Conservation (phyloP, 495 filamentous ascomycete genomes). For the Xylaria cubensis region DNA sequence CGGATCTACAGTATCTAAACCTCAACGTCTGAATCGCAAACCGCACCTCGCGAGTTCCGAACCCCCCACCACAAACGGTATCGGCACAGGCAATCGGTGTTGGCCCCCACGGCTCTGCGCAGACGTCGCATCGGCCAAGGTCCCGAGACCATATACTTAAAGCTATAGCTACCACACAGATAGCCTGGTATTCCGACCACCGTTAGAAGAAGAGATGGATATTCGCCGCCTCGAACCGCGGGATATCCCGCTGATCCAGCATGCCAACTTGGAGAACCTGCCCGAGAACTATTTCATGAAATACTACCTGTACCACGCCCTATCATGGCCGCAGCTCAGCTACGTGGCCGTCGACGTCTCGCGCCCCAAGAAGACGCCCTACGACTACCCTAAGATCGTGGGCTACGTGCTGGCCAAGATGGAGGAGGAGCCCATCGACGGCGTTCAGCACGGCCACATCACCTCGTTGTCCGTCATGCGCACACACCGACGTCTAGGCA, state of each 20-base stretch:
- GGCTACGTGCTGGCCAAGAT: slow-evolving; percentile 99
- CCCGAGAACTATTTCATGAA: slow-evolving; percentile 99
- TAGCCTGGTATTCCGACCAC: neutral
- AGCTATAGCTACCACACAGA: neutral
- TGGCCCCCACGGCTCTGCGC: neutral
- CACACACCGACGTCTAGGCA: slow-evolving; percentile 86
- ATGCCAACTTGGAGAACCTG: slow-evolving; percentile 97
- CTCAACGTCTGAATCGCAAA: slow-evolving; percentile 7
- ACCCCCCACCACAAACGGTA: neutral
- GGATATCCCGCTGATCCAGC: slow-evolving; percentile 94
- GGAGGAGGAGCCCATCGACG: slow-evolving; percentile 96
- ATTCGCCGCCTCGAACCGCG: slow-evolving; percentile 75
- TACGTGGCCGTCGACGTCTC: slow-evolving; percentile 93
- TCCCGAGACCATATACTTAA: neutral
- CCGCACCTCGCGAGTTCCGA: neutral
- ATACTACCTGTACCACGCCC: slow-evolving; percentile 99
- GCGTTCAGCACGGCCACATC: slow-evolving; percentile 94
- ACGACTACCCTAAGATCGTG: slow-evolving; percentile 96
- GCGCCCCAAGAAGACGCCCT: slow-evolving; percentile 75
- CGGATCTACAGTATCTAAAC: neutral
- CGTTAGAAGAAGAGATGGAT: slow-evolving; percentile 63
- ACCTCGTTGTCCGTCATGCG: slow-evolving; percentile 95
- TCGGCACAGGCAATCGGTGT: neutral
- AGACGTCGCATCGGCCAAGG: neutral
- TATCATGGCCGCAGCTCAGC: slow-evolving; percentile 95